Evolutionary conservation across 2,329 filamentous ascomycete genomes (phyloP), one percentile per base, ranked within the genome.

Genomic region (Botrytis elliptica): DNA sequence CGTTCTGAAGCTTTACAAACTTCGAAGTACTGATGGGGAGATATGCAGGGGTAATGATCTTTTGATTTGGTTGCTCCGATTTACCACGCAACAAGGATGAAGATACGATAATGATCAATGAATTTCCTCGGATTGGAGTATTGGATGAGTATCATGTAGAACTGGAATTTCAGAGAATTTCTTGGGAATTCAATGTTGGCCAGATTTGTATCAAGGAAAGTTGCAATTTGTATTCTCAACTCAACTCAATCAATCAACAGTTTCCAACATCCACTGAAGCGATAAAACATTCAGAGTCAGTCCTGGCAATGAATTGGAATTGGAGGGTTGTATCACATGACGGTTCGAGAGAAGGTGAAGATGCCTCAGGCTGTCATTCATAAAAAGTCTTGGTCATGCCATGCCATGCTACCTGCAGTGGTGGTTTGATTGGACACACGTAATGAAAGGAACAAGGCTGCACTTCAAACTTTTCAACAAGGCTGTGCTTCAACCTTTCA

Each of bases 31-130:
- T 72, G 64, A 68, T 68, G 55, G 71, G 38, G 60, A 72, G 57
- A 60, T 57, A 67, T 72, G 57, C 71, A 72, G 71, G 71, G 71
- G 71, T 72, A 63, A 33, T 44, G 65, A n/a, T 66, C 62, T 66
- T 67, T 67, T 46, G 36, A 5, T 59, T 52, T 67, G 63, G 62
- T 42, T 68, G 63, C 52, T 69, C 29, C 29, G 44, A 20, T 40
- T 52, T 16, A 42, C 36, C 29, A 46, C 8, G 40, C 52, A 60
- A 55, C 70, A 72, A 72, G 71, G 71, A 72, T 72, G 62, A 38
- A 59, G 46, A 66, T 66, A n/a, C 29, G 29, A 64, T 63, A 33
- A 52, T 71, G 42, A 70, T 62, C 33, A 52, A 71, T 33, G 60
- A 62, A 44, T 29, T 46, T 20, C 6, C 22, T 64, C 29, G 18